Percentiles rank a stretch among this genome's conserved stretches.
phyloP scores from a whole-genome alignment of 345 rosid genomes.

The Hibiscus trionum region DNA sequence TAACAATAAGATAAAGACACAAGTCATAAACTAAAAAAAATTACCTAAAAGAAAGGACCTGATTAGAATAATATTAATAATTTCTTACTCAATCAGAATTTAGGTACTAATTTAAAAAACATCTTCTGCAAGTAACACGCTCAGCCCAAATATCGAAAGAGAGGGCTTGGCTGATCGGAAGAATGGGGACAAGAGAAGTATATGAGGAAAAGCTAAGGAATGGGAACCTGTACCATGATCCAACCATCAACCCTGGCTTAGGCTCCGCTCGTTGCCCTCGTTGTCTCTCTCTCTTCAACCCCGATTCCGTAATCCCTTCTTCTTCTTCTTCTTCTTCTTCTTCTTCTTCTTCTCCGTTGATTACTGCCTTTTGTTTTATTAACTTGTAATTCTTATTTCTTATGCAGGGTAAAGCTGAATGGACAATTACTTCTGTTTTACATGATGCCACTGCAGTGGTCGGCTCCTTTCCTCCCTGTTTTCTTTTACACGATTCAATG shows the following conservation, averaged over 20 bases:
- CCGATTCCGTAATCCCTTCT: conserved; percentile 40
- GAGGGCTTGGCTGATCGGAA: background rate
- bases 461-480: conserved; percentile 14
- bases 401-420: conserved; percentile 58
- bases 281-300: conserved; percentile 75
- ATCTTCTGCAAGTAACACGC: too few species aligned
- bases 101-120: too few species aligned
- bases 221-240: conserved; percentile 67
- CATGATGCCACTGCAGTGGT: conserved; percentile 92
- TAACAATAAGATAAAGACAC: too few species aligned
- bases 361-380: background rate
- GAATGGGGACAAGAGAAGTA: conserved; percentile 77
- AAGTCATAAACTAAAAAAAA: too few species aligned
- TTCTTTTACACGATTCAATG: background rate
- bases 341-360: background rate
- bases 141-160: background rate
- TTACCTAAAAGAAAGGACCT: too few species aligned
- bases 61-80: too few species aligned
- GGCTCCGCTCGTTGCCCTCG: conserved; percentile 93
- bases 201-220: conserved; percentile 76
- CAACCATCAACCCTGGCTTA: conserved; percentile 83
- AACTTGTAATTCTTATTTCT: background rate
- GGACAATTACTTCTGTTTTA: conserved; percentile 72
- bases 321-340: background rate
- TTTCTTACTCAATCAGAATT: too few species aligned